These are phyloP conservation scores for Amanita muscaria DNA, from an alignment of 768 basidiomycete genomes.

Conservation along the genomic window DNA sequence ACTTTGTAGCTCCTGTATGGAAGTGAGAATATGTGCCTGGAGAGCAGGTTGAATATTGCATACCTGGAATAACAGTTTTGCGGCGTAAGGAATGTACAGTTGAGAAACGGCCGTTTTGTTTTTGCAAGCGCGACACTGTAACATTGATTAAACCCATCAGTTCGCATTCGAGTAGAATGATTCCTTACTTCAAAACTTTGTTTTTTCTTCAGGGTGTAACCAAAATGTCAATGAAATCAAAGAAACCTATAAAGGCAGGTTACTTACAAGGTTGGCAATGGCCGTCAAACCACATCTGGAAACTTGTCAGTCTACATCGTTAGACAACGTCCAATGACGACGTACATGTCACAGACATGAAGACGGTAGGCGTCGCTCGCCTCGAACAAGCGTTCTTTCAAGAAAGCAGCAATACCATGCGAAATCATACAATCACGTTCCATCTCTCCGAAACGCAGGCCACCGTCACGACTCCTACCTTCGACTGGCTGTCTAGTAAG, in stretches of 20 bases:
- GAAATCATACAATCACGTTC: slow-evolving; percentile 99
- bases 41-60: slow-evolving; percentile 12
- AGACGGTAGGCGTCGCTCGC: slow-evolving; percentile 89
- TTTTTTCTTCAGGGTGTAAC: slow-evolving; percentile 58
- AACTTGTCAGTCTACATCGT: slow-evolving; percentile 9
- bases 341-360: slow-evolving; percentile 94
- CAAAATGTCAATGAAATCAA: slow-evolving; percentile 9
- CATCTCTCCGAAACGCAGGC: slow-evolving; percentile 99
- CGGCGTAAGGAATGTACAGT: slow-evolving; percentile 91
- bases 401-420: slow-evolving; percentile 95
- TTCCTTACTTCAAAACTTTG: slow-evolving; percentile 88
- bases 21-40: slow-evolving; percentile 1
- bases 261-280: slow-evolving; percentile 85
- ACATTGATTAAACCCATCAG: not conserved
- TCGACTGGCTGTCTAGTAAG: slow-evolving; percentile 96
- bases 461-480: slow-evolving; percentile 97
- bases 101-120: slow-evolving; percentile 95
- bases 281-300: slow-evolving; percentile 88
- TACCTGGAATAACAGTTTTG: slow-evolving; percentile 93
- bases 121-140: slow-evolving; percentile 85
- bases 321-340: slow-evolving; percentile 12
- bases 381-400: slow-evolving; percentile 95
- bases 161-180: not conserved
- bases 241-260: not conserved
- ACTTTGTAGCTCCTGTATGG: slow-evolving; percentile 77